phyloP scores from a whole-genome alignment of 176 grass and related monocot species.

The Oryza longistaminata region DNA sequence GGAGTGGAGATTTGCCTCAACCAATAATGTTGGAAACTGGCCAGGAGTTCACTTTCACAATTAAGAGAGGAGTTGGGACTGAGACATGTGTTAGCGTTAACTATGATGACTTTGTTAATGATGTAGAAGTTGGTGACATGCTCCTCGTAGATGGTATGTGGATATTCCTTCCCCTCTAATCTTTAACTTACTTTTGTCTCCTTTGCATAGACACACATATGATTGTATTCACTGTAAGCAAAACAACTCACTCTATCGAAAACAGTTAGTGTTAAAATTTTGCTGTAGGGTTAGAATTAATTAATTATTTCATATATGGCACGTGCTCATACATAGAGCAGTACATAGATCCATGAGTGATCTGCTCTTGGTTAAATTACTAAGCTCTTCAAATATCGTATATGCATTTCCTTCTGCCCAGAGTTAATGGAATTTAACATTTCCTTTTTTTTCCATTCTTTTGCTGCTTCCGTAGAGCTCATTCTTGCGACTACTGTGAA shows the following conservation, averaged over 20 bases:
- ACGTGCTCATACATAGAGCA: not conserved
- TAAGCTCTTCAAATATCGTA: not conserved
- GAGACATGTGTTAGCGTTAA: conserved; percentile 95
- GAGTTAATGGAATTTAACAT: not conserved
- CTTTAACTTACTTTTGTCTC: conserved; percentile 4
- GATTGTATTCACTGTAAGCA: not conserved
- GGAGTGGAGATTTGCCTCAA: conserved; percentile 93
- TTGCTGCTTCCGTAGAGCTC: not conserved
- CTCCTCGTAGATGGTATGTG: conserved; percentile 89
- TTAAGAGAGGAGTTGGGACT: conserved; percentile 82
- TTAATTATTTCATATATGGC: conserved; percentile 7
- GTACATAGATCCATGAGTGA: not conserved
- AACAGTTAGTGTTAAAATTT: conserved; percentile 15
- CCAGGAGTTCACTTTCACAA: conserved; percentile 87
- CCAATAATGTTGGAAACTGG: conserved; percentile 61
- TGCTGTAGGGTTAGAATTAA: not conserved
- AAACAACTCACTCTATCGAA: conserved; percentile 7
- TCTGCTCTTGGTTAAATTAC: conserved; percentile 16
- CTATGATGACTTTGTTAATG: conserved; percentile 93
- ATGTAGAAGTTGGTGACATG: conserved; percentile 96
- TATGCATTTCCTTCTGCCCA: not conserved
- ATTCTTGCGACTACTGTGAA: not conserved
- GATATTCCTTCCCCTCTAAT: conserved; percentile 9
- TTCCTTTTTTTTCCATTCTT: not conserved
- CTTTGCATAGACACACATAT: not conserved